Conservation (phyloP, 1,284 basidiomycete genomes). For the Fomitopsis palustris region DNA sequence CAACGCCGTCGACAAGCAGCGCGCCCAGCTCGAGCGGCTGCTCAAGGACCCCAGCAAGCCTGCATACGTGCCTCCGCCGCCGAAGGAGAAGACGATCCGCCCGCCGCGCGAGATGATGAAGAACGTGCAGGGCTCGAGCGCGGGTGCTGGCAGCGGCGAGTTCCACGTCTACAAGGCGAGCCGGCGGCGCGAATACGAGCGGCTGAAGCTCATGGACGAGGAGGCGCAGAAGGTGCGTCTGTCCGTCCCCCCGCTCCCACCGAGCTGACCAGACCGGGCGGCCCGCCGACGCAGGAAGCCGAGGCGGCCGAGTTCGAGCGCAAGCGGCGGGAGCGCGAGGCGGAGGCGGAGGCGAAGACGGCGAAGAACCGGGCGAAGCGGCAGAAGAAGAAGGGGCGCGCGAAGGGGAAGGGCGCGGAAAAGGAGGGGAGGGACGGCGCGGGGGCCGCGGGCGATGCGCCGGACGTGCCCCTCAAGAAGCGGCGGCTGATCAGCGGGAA, state of each 20-base stretch:
- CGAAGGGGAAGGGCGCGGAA: conserved; percentile 34
- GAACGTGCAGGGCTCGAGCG: conserved; percentile 93
- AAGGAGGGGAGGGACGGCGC: conserved; percentile 24
- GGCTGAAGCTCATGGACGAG: conserved; percentile 90
- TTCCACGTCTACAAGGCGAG: conserved; percentile 99
- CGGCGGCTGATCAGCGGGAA: conserved; percentile 53
- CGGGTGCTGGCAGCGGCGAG: conserved; percentile 91
- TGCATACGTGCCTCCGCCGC: conserved; percentile 69
- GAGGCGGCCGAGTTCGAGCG: conserved; percentile 64
- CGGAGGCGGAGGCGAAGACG: conserved; percentile 78
- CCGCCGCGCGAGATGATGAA: conserved; percentile 95
- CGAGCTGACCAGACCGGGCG: not conserved
- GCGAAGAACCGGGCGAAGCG: conserved; percentile 90
- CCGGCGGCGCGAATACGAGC: conserved; percentile 91
- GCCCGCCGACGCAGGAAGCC: conserved; percentile 49
- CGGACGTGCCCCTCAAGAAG: conserved; percentile 42
- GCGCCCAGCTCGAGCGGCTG: conserved; percentile 76
- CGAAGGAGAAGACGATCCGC: conserved; percentile 76
- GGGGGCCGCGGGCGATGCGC: conserved; percentile 15
- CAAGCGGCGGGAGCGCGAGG: conserved; percentile 62
- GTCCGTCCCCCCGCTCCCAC: not conserved
- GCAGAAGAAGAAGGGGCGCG: conserved; percentile 82
- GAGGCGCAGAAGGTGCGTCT: conserved; percentile 66
- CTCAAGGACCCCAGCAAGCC: conserved; percentile 85
- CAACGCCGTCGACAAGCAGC: conserved; percentile 71